Evolutionary conservation across 768 basidiomycete species (phyloP), one percentile per base, ranked within the genome.

Genomic region (Boletus edulis): DNA sequence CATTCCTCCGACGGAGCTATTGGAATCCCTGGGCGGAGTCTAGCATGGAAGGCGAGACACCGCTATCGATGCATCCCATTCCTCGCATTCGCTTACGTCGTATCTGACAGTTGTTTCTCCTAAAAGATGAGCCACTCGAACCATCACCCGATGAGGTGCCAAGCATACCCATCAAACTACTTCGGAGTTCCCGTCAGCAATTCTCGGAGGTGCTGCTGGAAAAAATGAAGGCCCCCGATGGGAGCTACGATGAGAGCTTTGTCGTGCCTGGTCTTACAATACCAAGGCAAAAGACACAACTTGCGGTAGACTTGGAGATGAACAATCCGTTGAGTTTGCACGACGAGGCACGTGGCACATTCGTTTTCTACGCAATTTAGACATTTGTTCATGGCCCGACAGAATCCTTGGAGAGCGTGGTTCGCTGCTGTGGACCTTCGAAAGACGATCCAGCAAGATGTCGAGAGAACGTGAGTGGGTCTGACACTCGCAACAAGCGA

Each of bases 381-480:
- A 12, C 34, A 35, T 35, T 13, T 17, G 10, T 46, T 55, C 48
- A 56, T 42, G 12, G 5, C 2, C 20, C 43, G 13, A 60, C 45
- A 95, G 86, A 97, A 95, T 72, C 95, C 95, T 11, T 99, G 97
- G 97, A 89, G 85, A 62, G 82, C 85, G 45, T 98, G 94, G 92
- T 99, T 98, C 70, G 77, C 84, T 29, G 83, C 93, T 39, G 79
- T 94, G 17, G 97, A 98, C 55, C 75, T 98, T 38, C 81, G 94
- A 35, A 94, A 88, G 67, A 91, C 84, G 13, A 97, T 99, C 46
- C 73, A 84, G 38, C 93, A 97, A 71, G 97, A 99, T 66, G 97
- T 99, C 0, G 93, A 97, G 62, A 80, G 97, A 64, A 98, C 97
- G 86, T 94, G 72, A 71, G 91, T 76, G 38, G 53, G 27, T 51